A percentile compares a stretch with the other conserved stretches of the same genome.
phyloP scores from a whole-genome alignment of 495 filamentous ascomycete species.

The Paragyromitra xinjiangensis region DNA sequence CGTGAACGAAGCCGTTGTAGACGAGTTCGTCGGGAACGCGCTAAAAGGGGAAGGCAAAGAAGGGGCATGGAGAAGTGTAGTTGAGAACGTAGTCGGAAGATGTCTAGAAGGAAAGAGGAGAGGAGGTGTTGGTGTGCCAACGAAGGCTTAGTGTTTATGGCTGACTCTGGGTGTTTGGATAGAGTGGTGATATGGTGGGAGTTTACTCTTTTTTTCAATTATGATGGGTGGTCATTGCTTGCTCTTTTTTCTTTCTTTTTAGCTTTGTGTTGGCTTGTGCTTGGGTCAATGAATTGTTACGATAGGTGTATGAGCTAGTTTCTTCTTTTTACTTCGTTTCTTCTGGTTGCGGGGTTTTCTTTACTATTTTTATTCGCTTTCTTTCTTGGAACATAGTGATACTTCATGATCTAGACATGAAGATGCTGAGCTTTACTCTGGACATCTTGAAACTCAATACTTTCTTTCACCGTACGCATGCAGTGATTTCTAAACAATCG shows the following conservation, averaged over 20 bases:
- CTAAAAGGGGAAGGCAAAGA: conserved; percentile 7
- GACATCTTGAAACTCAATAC: not conserved
- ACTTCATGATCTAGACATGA: conserved; percentile 5
- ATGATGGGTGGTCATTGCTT: conserved; percentile 5
- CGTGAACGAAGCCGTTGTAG: conserved; percentile 40
- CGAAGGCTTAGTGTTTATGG: conserved; percentile 37
- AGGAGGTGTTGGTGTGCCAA: conserved; percentile 48
- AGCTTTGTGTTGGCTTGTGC: not conserved
- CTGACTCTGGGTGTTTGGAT: conserved; percentile 5
- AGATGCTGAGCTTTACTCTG: not conserved
- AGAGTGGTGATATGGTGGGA: not conserved
- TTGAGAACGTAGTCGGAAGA: conserved; percentile 45
- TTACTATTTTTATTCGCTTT: not conserved
- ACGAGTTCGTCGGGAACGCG: conserved; percentile 37
- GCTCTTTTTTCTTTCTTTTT: not conserved
- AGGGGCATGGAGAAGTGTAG: conserved; percentile 36
- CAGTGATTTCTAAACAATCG: too few relatives aligned
- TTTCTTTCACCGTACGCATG: too few relatives aligned
- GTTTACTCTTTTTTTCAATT: conserved; percentile 16
- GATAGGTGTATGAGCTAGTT: conserved; percentile 31
- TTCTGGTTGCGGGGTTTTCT: not conserved
- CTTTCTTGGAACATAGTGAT: conserved; percentile 6
- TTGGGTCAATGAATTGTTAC: conserved; percentile 34
- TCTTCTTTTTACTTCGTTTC: not conserved
- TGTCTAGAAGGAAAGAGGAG: conserved; percentile 48